Evolutionary conservation across 306 rosid species (phyloP), one percentile per base, ranked within the genome.

Genomic region (Fragaria vesca): DNA sequence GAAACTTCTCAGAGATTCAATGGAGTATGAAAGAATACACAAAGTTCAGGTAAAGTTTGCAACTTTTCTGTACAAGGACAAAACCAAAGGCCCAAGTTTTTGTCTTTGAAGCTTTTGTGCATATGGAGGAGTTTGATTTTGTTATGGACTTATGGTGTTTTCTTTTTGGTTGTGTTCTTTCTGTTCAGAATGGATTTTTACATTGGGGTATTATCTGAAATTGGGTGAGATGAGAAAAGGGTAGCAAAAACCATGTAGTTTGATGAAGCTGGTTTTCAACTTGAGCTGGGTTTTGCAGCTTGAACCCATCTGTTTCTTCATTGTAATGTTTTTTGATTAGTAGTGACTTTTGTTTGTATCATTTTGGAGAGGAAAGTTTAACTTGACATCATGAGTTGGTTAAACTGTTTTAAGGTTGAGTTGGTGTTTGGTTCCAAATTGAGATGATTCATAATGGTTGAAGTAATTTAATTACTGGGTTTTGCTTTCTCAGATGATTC

Each of bases 11-110:
- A 52, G 79, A 82, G 86, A 85, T 86, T 90, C 75, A 83, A 91
- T 91, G 98, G 98, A 94, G 74, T 94, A 94, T 82, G 98, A 94
- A 79, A 89, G 98, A 82, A 91, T 94, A 72, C 85, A 89, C 81
- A 90, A 91, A 87, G 86, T 83, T 85, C 98, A 94, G 97, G 98
- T 94, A 82, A 79, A 79, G 32, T 57, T 69, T 65, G 60, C 16
- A 11, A 6, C 5, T 79, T 63, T 73, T 81, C 4, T 76, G 71
- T 72, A 42, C 2, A 17, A 4, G 18, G 46, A n/a, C 8, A 63
- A 76, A 66, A 73, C 6, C 47, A 15, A 43, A 68, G 24, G 28
- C 69, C 79, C 55, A 24, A 30, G 60, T 69, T 32, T 28, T 66
- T 12, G 4, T 48, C 72, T 48, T 79, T 60, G 32, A 54, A 48